phyloP scores from a whole-genome alignment of 1,284 basidiomycete species.

The Pulchroboletus neoregius region DNA sequence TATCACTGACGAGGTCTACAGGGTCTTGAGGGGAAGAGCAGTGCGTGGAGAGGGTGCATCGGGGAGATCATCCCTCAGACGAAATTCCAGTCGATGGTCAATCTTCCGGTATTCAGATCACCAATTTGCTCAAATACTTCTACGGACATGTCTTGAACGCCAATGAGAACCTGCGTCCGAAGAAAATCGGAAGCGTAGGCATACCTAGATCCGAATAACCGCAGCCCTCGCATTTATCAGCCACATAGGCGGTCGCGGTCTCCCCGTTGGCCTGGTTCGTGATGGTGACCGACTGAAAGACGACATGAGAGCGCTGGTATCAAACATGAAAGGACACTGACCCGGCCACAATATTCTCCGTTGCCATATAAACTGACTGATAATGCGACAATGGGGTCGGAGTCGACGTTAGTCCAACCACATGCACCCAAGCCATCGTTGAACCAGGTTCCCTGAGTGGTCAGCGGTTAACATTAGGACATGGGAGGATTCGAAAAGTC shows the following conservation, averaged over 20 bases:
- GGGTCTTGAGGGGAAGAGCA: too few relatives aligned
- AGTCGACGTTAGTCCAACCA: conserved; percentile 38
- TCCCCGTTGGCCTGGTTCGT: conserved; percentile 43
- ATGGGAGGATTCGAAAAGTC: too few relatives aligned
- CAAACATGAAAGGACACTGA: conserved; percentile 20
- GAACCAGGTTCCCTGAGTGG: conserved; percentile 36
- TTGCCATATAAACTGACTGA: conserved; percentile 39
- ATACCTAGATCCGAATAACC: conserved; percentile 41
- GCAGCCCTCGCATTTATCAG: conserved; percentile 47
- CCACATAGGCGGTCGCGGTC: conserved; percentile 40
- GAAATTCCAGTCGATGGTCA: too few relatives aligned
- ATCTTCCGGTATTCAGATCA: too few relatives aligned
- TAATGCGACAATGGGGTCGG: conserved; percentile 45
- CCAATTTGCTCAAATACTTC: not conserved
- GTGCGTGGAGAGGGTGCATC: too few relatives aligned
- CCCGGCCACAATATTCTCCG: conserved; percentile 46
- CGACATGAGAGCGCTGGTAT: conserved; percentile 1
- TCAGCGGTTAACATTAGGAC: not conserved
- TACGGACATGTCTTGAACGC: not conserved
- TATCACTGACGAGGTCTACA: too few relatives aligned
- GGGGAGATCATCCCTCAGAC: too few relatives aligned
- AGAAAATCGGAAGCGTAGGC: conserved; percentile 11
- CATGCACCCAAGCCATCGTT: conserved; percentile 46
- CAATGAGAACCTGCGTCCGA: not conserved
- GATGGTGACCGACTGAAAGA: conserved; percentile 43